These are phyloP conservation scores for Monascus purpureus DNA, from an alignment of 495 filamentous ascomycete genomes.

Conservation along the genomic window DNA sequence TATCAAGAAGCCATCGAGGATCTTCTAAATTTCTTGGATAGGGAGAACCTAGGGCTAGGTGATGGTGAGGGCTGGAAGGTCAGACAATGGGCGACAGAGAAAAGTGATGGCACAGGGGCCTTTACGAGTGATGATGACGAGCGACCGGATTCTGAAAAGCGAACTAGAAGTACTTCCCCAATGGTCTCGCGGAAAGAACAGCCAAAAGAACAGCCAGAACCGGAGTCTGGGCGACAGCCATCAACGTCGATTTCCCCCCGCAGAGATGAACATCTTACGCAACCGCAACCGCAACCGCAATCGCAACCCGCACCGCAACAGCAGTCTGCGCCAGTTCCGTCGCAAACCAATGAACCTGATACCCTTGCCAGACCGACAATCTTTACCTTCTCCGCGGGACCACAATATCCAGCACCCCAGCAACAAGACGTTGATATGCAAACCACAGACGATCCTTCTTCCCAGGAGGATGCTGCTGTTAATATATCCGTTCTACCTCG, in stretches of 20 bases:
- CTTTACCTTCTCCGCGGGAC: constrained; percentile 58
- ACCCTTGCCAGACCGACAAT: constrained; percentile 19
- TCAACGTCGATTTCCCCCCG: constrained; percentile 25
- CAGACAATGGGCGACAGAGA: constrained; percentile 72
- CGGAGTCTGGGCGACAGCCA: constrained; percentile 17
- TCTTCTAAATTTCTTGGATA: constrained; percentile 68
- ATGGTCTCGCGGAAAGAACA: constrained; percentile 39
- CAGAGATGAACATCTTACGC: constrained; percentile 26
- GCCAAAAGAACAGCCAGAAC: constrained; percentile 28
- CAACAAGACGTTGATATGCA: constrained; percentile 58
- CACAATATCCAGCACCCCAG: constrained; percentile 40
- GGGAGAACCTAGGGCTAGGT: constrained; percentile 56
- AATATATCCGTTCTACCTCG: constrained; percentile 40
- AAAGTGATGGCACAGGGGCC: constrained; percentile 51
- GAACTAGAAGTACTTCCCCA: constrained; percentile 46
- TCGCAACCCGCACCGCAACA: constrained; percentile 1
- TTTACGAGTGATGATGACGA: constrained; percentile 57
- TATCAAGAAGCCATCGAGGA: constrained; percentile 95
- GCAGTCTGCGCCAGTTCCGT: constrained; percentile 9
- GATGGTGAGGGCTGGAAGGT: constrained; percentile 74
- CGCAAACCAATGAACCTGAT: constrained; percentile 14
- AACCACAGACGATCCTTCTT: constrained; percentile 24
- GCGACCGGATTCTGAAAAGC: constrained; percentile 39
- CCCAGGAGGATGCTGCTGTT: constrained; percentile 25
- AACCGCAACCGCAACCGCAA: constrained; percentile 8